Base-by-base conservation (phyloP, 805 yeast species). In the Yamadazyma tumulicola region DNA sequence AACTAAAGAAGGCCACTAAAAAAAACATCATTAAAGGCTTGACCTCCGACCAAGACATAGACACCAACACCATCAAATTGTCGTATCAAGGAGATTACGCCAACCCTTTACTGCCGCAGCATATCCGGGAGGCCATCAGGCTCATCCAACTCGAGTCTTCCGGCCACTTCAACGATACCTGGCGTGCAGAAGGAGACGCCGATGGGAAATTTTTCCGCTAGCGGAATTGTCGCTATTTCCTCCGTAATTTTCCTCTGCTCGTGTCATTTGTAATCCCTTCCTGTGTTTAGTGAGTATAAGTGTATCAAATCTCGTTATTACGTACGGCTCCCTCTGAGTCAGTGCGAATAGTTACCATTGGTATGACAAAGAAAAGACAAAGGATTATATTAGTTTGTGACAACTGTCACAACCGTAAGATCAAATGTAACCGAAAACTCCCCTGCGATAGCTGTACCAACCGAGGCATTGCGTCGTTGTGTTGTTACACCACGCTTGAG, bases 41-140 rank as follows among this genome's bases (percentile, higher is more conserved):
- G 34, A 67, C 67, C 20, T 59, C 62, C 27, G 75, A 74, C 1
- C 35, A 34, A 13, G 55, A 54, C 31, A 55, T 61, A 10, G 57
- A 48, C 24, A 59, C 54, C 24, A 41, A 38, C 17, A 29, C 30
- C 19, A 28, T 35, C 4, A 41, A 41, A 15, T 46, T 62, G 22
- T 39, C 40, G 6, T 62, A 52, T 36, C 49, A 46, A n/a, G 73
- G 72, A 39, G 75, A 72, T 47, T 59, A 55, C 12, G 53, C 64
- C 26, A 69, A 69, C 31, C 96, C 96, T 1, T 55, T 89, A 29
- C 67, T 77, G 21, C 95, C 97, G 0, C 88, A 85, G 41, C 94
- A 89, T 52, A 70, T 89, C 19, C 61, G 94, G 32, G 95, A 87
- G 48, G 96, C 96, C 1, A 85, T 94, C 91, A 67, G 94, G 46